Evolutionary conservation across 805 yeast species (phyloP).

Genomic region (Kuraishia molischiana): DNA sequence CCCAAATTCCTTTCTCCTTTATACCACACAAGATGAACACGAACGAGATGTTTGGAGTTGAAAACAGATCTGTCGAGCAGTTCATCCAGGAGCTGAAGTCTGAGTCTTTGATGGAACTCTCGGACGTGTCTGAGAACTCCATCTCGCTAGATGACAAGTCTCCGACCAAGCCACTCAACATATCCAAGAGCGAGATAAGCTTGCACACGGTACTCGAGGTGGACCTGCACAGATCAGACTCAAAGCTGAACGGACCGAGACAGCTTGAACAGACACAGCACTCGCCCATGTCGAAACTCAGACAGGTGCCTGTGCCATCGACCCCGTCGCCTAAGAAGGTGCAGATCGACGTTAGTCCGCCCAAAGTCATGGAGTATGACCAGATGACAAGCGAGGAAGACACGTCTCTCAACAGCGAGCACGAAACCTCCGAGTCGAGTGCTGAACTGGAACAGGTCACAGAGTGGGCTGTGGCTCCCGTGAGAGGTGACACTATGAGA

Average conservation of each 20-base stretch:
- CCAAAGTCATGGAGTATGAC: constrained; percentile 25
- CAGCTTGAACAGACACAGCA: constrained; percentile 9
- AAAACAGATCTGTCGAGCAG: neutral
- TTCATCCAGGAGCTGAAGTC: neutral
- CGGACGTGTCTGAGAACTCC: neutral
- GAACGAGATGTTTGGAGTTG: neutral
- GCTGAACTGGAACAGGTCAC: constrained; percentile 10
- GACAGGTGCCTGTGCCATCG: constrained; percentile 3
- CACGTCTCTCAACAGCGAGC: constrained; percentile 2
- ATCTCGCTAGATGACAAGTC: neutral
- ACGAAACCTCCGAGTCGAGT: constrained; percentile 2
- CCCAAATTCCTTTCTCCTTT: too few species aligned
- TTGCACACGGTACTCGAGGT: neutral
- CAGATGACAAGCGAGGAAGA: constrained; percentile 12
- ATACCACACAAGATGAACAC: too few species aligned
- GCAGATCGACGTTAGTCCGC: constrained; percentile 27
- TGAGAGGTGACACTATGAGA: constrained; percentile 6
- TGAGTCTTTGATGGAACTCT: neutral
- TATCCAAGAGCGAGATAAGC: neutral
- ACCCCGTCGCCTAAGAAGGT: constrained; percentile 25
- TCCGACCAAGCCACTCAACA: neutral
- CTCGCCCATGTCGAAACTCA: constrained; percentile 10
- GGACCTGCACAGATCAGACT: constrained; percentile 8
- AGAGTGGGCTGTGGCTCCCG: constrained; percentile 17
- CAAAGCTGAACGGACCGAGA: constrained; percentile 20